Conservation (phyloP, 371 early-diverging fungal species). For the Saksenaea oblongispora region DNA sequence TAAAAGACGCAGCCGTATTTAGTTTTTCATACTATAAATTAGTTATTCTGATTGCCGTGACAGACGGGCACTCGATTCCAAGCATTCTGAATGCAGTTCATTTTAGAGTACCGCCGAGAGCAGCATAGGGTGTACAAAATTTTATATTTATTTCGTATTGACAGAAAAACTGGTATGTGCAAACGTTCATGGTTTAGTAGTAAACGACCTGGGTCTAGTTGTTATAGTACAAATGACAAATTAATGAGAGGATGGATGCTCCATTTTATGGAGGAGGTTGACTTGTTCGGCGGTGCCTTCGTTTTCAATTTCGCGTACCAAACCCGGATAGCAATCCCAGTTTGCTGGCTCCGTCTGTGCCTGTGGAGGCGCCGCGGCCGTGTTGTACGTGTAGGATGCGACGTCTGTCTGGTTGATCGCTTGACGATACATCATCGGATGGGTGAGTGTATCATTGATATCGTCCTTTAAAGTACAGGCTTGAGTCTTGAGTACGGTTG, state of each 20-base stretch:
- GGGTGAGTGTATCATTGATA: slow-evolving; percentile 1
- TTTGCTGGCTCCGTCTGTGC: not conserved
- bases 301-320: slow-evolving; percentile 49
- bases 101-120: no score
- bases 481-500: not conserved
- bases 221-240: not conserved
- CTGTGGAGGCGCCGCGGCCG: not conserved
- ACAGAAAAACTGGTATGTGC: no score
- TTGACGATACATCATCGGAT: slow-evolving; percentile 22
- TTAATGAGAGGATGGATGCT: slow-evolving; percentile 12
- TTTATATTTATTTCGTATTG: no score
- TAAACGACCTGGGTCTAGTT: not conserved
- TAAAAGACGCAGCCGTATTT: no score
- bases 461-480: not conserved
- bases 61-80: no score
- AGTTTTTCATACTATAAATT: no score
- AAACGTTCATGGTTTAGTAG: not conserved
- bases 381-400: not conserved
- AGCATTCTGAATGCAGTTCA: no score
- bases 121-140: no score
- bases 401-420: slow-evolving; percentile 6
- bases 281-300: slow-evolving; percentile 45
- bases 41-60: no score
- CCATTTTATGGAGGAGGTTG: slow-evolving; percentile 37
- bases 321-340: slow-evolving; percentile 50